A percentile compares a stretch with the other conserved stretches of the same genome.
Evolutionary conservation across 2,329 filamentous ascomycete genomes (phyloP).

Genomic region (Epichloe uncinata): DNA sequence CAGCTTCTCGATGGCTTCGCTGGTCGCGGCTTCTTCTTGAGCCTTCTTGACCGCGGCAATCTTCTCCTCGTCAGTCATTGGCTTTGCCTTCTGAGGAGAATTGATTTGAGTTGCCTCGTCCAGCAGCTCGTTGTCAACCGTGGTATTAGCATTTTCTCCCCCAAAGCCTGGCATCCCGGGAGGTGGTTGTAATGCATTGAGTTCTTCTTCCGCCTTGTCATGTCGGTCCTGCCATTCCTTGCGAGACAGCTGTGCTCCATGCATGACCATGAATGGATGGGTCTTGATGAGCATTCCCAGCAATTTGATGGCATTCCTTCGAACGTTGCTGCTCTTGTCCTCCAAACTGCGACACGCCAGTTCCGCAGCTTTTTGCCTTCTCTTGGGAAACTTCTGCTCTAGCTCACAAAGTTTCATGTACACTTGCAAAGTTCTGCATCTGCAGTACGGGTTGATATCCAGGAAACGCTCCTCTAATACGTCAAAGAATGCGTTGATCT

Average conservation of each 20-base stretch:
- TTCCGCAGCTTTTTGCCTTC: slow-evolving; percentile 76
- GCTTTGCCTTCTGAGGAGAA: slow-evolving; percentile 49
- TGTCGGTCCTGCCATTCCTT: slow-evolving; percentile 78
- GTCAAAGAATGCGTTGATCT: slow-evolving; percentile 94
- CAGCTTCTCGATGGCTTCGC: slow-evolving; percentile 76
- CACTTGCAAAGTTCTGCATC: slow-evolving; percentile 83
- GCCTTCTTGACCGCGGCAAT: slow-evolving; percentile 62
- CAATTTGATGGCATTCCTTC: slow-evolving; percentile 88
- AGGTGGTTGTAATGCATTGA: slow-evolving; percentile 71
- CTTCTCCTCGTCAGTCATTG: slow-evolving; percentile 70
- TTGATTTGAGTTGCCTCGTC: slow-evolving; percentile 81
- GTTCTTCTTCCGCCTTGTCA: slow-evolving; percentile 68
- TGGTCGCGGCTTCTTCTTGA: slow-evolving; percentile 74
- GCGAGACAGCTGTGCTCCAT: slow-evolving; percentile 71
- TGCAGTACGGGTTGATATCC: slow-evolving; percentile 92
- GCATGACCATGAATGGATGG: slow-evolving; percentile 85
- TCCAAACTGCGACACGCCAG: slow-evolving; percentile 80
- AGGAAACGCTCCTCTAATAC: slow-evolving; percentile 92
- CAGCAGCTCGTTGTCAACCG: slow-evolving; percentile 63
- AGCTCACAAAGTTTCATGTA: slow-evolving; percentile 85
- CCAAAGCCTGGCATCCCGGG: slow-evolving; percentile 50
- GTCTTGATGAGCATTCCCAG: slow-evolving; percentile 80
- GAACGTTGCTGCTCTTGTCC: slow-evolving; percentile 96
- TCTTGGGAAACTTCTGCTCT: slow-evolving; percentile 92
- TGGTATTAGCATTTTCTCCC: slow-evolving; percentile 51